Conservation (phyloP, 768 basidiomycete genomes). For the Lactarius pseudohatsudake region DNA sequence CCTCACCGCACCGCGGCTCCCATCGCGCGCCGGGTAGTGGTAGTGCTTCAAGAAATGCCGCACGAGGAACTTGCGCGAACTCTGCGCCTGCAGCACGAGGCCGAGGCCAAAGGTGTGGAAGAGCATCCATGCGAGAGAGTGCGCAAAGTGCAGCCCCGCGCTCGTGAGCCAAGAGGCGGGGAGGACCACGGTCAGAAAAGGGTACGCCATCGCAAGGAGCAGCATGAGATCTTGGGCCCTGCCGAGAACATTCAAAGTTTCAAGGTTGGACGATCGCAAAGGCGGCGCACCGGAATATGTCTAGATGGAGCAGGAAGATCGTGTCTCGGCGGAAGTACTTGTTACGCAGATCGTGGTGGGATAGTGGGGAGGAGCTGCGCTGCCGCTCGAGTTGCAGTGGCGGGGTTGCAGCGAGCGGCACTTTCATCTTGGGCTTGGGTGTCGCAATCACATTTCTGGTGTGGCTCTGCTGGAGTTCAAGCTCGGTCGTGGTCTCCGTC, state of each 20-base stretch:
- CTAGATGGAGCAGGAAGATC: conserved; percentile 76
- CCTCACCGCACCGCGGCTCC: conserved; percentile 72
- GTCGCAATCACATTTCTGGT: neutral
- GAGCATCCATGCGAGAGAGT: conserved; percentile 82
- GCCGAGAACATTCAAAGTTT: conserved; percentile 20
- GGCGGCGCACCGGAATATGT: conserved; percentile 71
- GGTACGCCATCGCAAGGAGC: conserved; percentile 70
- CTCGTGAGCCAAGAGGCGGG: conserved; percentile 50
- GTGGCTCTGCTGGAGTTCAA: conserved; percentile 28
- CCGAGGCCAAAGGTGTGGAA: conserved; percentile 91
- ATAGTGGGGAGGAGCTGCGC: conserved; percentile 37
- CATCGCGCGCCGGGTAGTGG: conserved; percentile 73
- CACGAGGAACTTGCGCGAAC: conserved; percentile 84
- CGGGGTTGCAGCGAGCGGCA: neutral
- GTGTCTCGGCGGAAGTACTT: conserved; percentile 89
- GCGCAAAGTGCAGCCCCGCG: conserved; percentile 71
- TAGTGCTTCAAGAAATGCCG: conserved; percentile 95
- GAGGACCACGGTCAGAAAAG: conserved; percentile 55
- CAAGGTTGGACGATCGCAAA: neutral
- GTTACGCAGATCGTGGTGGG: conserved; percentile 87
- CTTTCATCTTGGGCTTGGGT: neutral
- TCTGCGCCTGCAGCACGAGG: conserved; percentile 78
- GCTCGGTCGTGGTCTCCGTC: conserved; percentile 49
- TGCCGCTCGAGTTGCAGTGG: neutral
- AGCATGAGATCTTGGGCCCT: conserved; percentile 88